Conservation (phyloP, 106 monocot genomes). For the Dendrobium officinale region DNA sequence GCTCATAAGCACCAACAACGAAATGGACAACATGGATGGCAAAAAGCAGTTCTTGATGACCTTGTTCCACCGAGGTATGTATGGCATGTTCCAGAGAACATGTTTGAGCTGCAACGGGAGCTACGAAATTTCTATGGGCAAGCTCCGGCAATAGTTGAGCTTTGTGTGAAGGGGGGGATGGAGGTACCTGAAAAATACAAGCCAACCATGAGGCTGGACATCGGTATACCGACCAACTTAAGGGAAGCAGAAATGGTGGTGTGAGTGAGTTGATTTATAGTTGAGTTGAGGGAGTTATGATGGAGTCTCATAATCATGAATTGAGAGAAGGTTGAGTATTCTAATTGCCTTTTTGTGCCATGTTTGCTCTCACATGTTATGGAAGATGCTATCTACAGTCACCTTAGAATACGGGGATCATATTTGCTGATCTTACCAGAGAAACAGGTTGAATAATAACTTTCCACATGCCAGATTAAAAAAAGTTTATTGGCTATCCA, state of each 20-base stretch:
- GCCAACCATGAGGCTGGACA: constrained; percentile 80
- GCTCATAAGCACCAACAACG: constrained; percentile 92
- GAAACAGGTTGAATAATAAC: background rate
- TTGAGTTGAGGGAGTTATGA: background rate
- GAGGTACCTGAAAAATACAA: constrained; percentile 70
- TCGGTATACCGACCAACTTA: constrained; percentile 69
- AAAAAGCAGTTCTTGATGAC: constrained; percentile 73
- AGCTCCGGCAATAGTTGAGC: constrained; percentile 91
- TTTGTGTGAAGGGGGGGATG: constrained; percentile 78
- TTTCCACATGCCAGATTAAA: background rate
- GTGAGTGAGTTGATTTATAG: constrained; percentile 14
- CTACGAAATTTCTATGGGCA: constrained; percentile 89
- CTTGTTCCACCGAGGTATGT: constrained; percentile 84
- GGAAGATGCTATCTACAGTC: background rate
- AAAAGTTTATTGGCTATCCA: no score
- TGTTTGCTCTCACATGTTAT: background rate
- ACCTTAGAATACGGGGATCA: background rate
- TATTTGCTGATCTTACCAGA: background rate
- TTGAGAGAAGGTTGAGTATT: background rate
- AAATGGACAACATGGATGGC: constrained; percentile 99
- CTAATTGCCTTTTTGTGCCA: background rate
- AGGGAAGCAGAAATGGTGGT: constrained; percentile 96
- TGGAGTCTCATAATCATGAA: background rate
- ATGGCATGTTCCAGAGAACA: constrained; percentile 75
- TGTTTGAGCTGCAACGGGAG: constrained; percentile 45